Conservation (phyloP, 2,329 filamentous ascomycete species). For the Bipolaris victoriae region DNA sequence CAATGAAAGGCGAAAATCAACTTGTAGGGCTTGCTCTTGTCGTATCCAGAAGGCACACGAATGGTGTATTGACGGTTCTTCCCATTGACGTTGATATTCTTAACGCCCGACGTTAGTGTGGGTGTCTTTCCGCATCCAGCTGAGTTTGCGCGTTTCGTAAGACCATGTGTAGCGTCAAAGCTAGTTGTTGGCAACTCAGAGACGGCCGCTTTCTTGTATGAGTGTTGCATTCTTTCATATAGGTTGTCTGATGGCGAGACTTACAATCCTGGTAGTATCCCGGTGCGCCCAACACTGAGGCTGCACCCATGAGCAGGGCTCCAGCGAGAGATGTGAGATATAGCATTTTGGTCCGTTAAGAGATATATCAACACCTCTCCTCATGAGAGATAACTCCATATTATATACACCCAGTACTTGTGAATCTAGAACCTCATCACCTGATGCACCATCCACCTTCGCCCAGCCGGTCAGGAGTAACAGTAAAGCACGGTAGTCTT, state of each 20-base stretch:
- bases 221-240: not conserved
- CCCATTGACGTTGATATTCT: constrained; percentile 46
- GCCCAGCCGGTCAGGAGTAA: not conserved
- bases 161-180: constrained; percentile 3
- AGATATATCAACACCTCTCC: not conserved
- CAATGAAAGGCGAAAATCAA: constrained; percentile 54
- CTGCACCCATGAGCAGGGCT: constrained; percentile 14
- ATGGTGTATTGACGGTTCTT: constrained; percentile 51
- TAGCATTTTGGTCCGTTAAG: constrained; percentile 6
- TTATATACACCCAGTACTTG: constrained; percentile 1
- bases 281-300: constrained; percentile 16
- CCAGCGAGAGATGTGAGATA: constrained; percentile 12
- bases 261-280: constrained; percentile 12
- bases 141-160: constrained; percentile 19
- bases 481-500: not conserved
- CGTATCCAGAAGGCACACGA: constrained; percentile 49
- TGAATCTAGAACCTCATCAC: not conserved
- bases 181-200: not conserved
- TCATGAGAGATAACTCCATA: not conserved
- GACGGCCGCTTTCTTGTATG: not conserved
- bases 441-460: not conserved
- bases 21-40: constrained; percentile 48
- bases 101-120: constrained; percentile 10
- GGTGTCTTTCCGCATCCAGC: constrained; percentile 21
- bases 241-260: not conserved